phyloP scores from a whole-genome alignment of 805 yeast genomes.

The Cephaloascus albidus region DNA sequence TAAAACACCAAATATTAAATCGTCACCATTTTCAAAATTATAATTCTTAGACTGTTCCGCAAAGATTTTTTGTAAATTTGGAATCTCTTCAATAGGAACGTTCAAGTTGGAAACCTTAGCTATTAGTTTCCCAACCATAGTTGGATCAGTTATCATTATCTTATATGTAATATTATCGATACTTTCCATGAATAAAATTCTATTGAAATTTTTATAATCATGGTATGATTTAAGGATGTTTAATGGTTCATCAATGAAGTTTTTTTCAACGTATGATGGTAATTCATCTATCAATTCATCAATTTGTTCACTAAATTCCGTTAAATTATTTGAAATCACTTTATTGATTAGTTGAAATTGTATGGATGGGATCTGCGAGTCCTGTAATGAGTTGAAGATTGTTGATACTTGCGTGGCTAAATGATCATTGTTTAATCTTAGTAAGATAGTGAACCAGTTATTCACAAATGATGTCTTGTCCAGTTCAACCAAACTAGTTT shows the following conservation, averaged over 20 bases:
- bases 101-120: neutral
- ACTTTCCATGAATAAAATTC: conserved; percentile 11
- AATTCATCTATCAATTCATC: conserved; percentile 20
- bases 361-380: conserved; percentile 10
- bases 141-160: conserved; percentile 11
- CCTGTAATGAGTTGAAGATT: conserved; percentile 1
- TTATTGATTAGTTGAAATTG: conserved; percentile 16
- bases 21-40: conserved; percentile 14
- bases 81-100: conserved; percentile 8
- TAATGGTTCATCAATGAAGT: conserved; percentile 18
- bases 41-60: conserved; percentile 9
- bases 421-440: no score
- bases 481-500: no score
- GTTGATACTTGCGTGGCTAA: neutral
- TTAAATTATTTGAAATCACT: conserved; percentile 12
- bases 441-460: neutral
- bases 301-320: conserved; percentile 14
- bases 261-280: conserved; percentile 19
- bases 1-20: no score
- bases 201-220: conserved; percentile 11
- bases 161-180: conserved; percentile 25
- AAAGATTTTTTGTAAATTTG: conserved; percentile 9
- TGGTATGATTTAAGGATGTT: conserved; percentile 20
- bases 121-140: conserved; percentile 3
- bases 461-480: neutral